These are phyloP conservation scores for Solanum etuberosum DNA, from an alignment of 257 asterid genomes.

Conservation along the genomic window DNA sequence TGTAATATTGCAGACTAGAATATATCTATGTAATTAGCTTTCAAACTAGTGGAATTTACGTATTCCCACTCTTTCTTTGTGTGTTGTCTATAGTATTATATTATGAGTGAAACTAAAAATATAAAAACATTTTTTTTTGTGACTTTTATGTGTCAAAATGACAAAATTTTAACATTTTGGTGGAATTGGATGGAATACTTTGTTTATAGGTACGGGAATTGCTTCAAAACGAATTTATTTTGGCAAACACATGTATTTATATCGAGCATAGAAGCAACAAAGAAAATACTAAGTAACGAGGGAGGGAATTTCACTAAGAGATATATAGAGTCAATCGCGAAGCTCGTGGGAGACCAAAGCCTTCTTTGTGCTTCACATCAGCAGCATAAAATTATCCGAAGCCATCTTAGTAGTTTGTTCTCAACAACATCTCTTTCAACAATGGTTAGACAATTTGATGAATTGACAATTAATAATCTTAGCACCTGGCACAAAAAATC, in stretches of 20 bases:
- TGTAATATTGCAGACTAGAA: accelerated
- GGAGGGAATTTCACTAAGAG: not conserved
- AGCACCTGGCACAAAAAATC: not conserved
- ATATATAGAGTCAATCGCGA: not conserved
- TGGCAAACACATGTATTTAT: not conserved
- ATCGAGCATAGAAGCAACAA: not conserved
- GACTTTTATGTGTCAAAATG: not conserved
- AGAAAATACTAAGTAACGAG: not conserved
- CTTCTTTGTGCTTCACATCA: not conserved
- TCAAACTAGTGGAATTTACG: too few relatives aligned
- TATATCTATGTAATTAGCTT: accelerated
- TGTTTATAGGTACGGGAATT: not conserved
- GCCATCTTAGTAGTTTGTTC: not conserved
- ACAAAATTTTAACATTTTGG: not conserved
- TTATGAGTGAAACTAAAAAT: not conserved
- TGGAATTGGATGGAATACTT: not conserved
- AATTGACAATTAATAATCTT: not conserved
- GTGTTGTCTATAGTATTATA: not conserved
- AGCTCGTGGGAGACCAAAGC: not conserved
- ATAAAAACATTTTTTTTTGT: too few relatives aligned
- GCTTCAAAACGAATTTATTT: not conserved
- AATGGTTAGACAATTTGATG: not conserved
- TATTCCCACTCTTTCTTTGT: too few relatives aligned
- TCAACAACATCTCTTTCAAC: not conserved
- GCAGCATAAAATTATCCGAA: not conserved